Evolutionary conservation across 108 stramenopile species (phyloP), one percentile per base, ranked within the genome.

Genomic region (Skeletonema menzelii): DNA sequence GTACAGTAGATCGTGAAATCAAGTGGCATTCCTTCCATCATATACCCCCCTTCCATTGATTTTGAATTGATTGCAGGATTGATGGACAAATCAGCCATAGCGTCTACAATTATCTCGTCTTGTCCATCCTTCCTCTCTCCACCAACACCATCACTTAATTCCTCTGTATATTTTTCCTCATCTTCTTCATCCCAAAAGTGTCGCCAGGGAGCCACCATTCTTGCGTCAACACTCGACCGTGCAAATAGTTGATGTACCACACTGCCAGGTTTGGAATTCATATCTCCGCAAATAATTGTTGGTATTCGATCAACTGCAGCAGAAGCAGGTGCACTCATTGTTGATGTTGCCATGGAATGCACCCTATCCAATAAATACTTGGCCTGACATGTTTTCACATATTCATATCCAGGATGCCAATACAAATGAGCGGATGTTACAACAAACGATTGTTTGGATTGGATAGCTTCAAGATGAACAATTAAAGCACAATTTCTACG

Each of bases 351-450:
- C 42, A 80, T 76, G 44, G 56, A 55, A 56, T 85, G 34, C 4
- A 89, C 74, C 60, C 85, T 86, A 70, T 95, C 90, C 35, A 87
- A 57, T 65, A 90, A 82, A 69, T 75, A 82, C 67, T 82, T 83
- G 4, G 76, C 87, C 76, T 67, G 89, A 68, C 87, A 71, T 40
- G 86, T 68, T 49, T 94, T 94, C 40, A 94, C 91, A 55, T 94
- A 91, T 72, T 90, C 91, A 67, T 84, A 91, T 30, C 79, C 82
- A 10, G 93, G 94, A 85, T 95, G 81, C 94, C 94, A 95, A 72
- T 88, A 92, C 37, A 95, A 71, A 78, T 95, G 94, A n/a, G 81
- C 80, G 27, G 84, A 86, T 26, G 83, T 88, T 8, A 95, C 75
- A 10, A 90, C 74, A 2, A 92, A 37, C 10, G 64, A 64, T 71